These are phyloP conservation scores for Tubosaeta brunneosetosa DNA, from an alignment of 768 basidiomycete species.

Conservation along the genomic window DNA sequence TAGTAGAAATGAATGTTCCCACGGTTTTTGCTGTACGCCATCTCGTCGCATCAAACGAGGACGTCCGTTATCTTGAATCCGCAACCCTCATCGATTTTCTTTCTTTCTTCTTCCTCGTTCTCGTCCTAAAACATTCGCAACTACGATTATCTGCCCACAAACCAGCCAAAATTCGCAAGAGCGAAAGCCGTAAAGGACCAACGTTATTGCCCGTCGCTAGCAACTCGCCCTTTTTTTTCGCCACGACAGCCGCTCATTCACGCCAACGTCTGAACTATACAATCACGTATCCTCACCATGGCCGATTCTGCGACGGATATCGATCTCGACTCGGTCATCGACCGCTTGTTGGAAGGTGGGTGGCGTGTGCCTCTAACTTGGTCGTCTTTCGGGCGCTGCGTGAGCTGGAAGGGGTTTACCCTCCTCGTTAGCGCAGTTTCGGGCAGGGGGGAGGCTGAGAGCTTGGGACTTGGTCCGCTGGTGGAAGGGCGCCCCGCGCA, in stretches of 20 bases:
- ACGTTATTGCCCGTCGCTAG: constrained; percentile 16
- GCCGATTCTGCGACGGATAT: constrained; percentile 85
- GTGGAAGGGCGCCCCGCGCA: neutral
- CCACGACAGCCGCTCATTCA: constrained; percentile 8
- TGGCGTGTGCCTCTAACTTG: constrained; percentile 28
- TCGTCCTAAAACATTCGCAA: constrained; percentile 20
- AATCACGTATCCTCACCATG: constrained; percentile 40
- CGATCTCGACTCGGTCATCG: constrained; percentile 99
- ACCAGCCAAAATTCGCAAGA: constrained; percentile 17
- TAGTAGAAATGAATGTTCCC: constrained; percentile 11
- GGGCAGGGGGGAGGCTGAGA: neutral
- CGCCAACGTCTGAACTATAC: constrained; percentile 14
- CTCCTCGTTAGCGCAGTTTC: neutral
- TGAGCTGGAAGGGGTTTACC: neutral
- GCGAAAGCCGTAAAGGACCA: constrained; percentile 17
- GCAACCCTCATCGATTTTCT: constrained; percentile 31
- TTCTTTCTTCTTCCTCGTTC: constrained; percentile 6
- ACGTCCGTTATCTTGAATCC: constrained; percentile 33
- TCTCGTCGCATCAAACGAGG: constrained; percentile 27
- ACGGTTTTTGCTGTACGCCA: constrained; percentile 25
- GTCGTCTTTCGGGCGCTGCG: constrained; percentile 13
- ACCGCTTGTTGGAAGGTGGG: constrained; percentile 95
- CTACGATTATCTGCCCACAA: constrained; percentile 1
- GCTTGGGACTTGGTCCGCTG: neutral
- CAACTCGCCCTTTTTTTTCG: constrained; percentile 23